Evolutionary conservation across 129 eudicot genomes (phyloP).

Genomic region (Gnaphalium uliginosum): DNA sequence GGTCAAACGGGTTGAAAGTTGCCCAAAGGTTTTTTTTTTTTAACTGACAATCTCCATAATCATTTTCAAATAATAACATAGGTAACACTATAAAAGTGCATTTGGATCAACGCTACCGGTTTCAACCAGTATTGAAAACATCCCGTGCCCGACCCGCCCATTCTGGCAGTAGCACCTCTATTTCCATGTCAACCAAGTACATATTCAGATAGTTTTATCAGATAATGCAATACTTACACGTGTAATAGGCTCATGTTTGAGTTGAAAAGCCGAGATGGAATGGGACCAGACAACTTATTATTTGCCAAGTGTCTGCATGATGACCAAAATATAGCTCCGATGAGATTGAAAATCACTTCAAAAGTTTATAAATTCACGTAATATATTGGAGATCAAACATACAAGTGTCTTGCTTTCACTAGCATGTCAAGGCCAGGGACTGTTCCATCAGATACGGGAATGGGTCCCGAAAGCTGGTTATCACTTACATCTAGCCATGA

Average conservation of each 20-base stretch:
- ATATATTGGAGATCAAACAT: slow-evolving; percentile 26
- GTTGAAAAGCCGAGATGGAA: slow-evolving; percentile 59
- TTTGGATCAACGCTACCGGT: background rate
- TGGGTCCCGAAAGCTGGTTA: slow-evolving; percentile 65
- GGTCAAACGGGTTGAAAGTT: background rate
- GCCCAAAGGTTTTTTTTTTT: background rate
- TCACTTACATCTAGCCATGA: slow-evolving; percentile 87
- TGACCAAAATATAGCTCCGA: slow-evolving; percentile 40
- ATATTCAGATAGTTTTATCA: slow-evolving; percentile 35
- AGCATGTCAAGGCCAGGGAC: slow-evolving; percentile 71
- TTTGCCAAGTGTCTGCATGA: slow-evolving; percentile 70
- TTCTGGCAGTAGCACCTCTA: background rate
- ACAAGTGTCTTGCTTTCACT: slow-evolving; percentile 74
- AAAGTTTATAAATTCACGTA: background rate
- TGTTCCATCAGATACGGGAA: slow-evolving; percentile 66
- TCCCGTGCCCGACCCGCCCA: background rate
- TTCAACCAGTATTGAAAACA: background rate
- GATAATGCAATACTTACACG: slow-evolving; percentile 57
- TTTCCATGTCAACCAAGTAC: background rate
- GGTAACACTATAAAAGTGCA: background rate
- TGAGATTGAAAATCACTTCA: background rate
- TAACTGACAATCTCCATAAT: background rate
- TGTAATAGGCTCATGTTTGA: slow-evolving; percentile 69
- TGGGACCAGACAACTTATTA: slow-evolving; percentile 68
- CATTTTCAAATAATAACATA: background rate